Base-by-base conservation (phyloP, 306 rosid genomes). In the Sphenostylis stenocarpa region DNA sequence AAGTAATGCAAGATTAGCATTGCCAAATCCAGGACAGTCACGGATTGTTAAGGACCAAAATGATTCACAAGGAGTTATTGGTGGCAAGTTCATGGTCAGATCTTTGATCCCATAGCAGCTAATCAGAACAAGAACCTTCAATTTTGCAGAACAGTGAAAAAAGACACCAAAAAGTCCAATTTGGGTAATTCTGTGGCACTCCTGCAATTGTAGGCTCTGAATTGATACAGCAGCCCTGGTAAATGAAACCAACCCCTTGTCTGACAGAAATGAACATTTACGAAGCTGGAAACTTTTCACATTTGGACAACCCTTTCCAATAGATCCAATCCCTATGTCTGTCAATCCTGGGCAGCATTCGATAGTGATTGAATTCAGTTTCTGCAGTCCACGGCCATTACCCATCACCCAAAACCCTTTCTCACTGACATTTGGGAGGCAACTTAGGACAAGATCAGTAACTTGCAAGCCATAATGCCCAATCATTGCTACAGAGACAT, bases 361-460 rank as follows among this genome's bases (percentile, higher is more conserved):
- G 62, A 96, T 75, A 76, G 93, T 81, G 38, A 96, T 75, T 2
- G 97, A 86, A 44, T 86, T 87, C 73, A 96, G 79, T 83, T 89
- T 93, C 85, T 91, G 99, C 73, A 96, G 83, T 43, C 93, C 99
- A 60, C 73, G 94, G 60, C 98, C 89, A 74, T 83, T 89, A 31
- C 93, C 97, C 98, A 96, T 91, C 60, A 90, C 87, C 98, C 97
- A 96, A 84, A 96, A 92, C 38, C 99, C 99, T 85, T 84, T 89
- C 91, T 91, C 94, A 10, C 84, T 85, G 41, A 91, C 89, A 69
- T 85, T 82, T 12, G 89, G 83, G 29, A 96, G 97, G 83, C 76
- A 77, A 64, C 79, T 63, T 11, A 96, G 93, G 62, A 65, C 86
- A 49, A 93, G 93, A 84, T 93, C 89, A 0, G 90, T 91, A 36